Conservation (phyloP, 2,329 filamentous ascomycete species). For the Ceratocystis papillata region DNA sequence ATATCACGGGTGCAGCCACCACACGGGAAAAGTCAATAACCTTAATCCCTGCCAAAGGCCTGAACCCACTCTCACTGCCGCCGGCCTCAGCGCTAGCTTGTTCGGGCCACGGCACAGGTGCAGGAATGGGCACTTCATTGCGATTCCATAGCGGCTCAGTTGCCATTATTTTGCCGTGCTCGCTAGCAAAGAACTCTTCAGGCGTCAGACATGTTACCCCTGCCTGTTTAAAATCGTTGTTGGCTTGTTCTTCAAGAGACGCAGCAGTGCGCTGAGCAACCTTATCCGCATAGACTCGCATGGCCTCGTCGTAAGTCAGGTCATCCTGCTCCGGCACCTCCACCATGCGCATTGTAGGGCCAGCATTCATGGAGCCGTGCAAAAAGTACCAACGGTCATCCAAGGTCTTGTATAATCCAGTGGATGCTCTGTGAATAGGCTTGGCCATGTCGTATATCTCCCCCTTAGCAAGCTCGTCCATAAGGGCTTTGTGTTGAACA, state of each 20-base stretch:
- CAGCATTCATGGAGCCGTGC: constrained; percentile 27
- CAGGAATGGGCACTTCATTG: constrained; percentile 23
- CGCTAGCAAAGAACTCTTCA: constrained; percentile 28
- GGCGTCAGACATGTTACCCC: constrained; percentile 29
- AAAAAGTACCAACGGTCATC: constrained; percentile 27
- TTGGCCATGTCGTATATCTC: constrained; percentile 24
- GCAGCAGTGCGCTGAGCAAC: constrained; percentile 26
- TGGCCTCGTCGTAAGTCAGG: constrained; percentile 26
- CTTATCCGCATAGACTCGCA: constrained; percentile 25
- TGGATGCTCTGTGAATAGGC: constrained; percentile 29
- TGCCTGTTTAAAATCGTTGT: constrained; percentile 27
- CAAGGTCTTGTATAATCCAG: constrained; percentile 27
- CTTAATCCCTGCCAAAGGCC: constrained; percentile 49
- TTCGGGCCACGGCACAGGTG: constrained; percentile 23
- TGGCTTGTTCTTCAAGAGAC: constrained; percentile 27
- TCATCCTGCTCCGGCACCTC: constrained; percentile 24
- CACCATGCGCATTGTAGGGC: constrained; percentile 24
- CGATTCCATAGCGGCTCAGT: constrained; percentile 25
- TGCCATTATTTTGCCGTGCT: constrained; percentile 28
- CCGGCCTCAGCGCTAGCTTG: not conserved
- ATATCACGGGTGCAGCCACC: constrained; percentile 64
- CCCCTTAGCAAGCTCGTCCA: constrained; percentile 27
- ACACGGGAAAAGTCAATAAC: constrained; percentile 66
- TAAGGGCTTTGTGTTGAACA: constrained; percentile 25
- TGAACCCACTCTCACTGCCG: constrained; percentile 19